Evolutionary conservation across 169 alveolate genomes (phyloP), one percentile per base, ranked within the genome.

Genomic region (Theileria luwenshuni): DNA sequence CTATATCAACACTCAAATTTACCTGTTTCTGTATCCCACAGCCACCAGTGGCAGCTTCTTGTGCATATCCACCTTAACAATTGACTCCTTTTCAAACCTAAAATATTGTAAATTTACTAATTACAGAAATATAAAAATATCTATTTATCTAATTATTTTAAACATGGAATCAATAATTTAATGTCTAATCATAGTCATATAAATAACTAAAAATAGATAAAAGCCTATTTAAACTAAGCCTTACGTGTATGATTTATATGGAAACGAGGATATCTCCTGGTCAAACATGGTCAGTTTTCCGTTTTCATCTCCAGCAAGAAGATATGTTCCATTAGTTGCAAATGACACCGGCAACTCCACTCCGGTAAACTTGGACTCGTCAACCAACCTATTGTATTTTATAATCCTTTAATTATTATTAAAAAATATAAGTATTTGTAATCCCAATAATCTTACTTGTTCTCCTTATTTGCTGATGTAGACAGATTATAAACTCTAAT

Each of bases 331-430:
- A 69, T 79, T 71, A 56, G 73, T 62, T 71, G 70, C 76, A 67
- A 79, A 71, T 21, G 87, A 63, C 21, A 79, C 83, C 17, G 87
- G 87, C 17, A 69, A 48, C 47, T 79, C 87, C 17, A 79, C 67
- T 1, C 87, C 87, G 12, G 35, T 71, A 30, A 81, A 67, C 48
- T 74, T 81, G 52, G 21, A 59, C 25, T 69, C 89, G 30, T 74
- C 84, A 21, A 15, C 56, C 68, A 64, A 61, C 48, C 60, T 56
- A 52, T 38, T 42, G 75, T 27, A 67, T 65, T 49, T 38, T 38
- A 10, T 38, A 10, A 7, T 5, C 45, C 5, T 38, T 38, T 38
- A 38, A 10, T 38, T 38, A 38, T 38, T 38, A 7, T 10, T 7
- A 10, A 5, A 7, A 10, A 38, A 7, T 10, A 38, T 10, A 5